phyloP scores from a whole-genome alignment of 257 asterid species.

The Ligustrum vulgare region DNA sequence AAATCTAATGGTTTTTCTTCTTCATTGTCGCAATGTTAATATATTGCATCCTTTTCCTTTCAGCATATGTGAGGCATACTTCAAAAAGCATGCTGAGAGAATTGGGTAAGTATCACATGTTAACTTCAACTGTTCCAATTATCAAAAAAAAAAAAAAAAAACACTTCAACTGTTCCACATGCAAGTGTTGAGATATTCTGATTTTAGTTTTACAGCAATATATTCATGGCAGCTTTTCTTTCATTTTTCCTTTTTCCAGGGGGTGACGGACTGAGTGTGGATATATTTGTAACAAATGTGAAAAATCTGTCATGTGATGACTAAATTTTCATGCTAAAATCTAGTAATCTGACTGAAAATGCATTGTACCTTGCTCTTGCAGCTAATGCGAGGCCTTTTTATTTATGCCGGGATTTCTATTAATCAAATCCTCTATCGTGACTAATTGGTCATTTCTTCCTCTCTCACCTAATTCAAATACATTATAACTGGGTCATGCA shows the following conservation, averaged over 20 bases:
- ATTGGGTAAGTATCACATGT: slow-evolving; percentile 59
- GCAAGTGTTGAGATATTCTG: background rate
- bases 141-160: too few species aligned
- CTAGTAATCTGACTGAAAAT: background rate
- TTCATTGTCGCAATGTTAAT: slow-evolving; percentile 24
- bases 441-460: background rate
- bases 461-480: background rate
- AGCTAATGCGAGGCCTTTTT: background rate
- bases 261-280: background rate
- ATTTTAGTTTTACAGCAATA: background rate
- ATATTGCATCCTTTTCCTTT: slow-evolving; percentile 15
- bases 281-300: slow-evolving; percentile 6
- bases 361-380: background rate
- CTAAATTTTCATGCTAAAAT: background rate
- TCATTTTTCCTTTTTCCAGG: too few species aligned
- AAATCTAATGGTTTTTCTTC: background rate
- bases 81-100: slow-evolving; percentile 85
- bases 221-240: too few species aligned
- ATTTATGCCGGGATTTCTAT: background rate
- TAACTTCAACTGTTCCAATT: background rate
- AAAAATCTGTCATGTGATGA: background rate
- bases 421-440: background rate
- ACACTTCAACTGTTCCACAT: background rate
- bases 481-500: background rate
- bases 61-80: slow-evolving; percentile 97